Conservation (phyloP, 2,329 filamentous ascomycete genomes). For the Seiridium cupressi region DNA sequence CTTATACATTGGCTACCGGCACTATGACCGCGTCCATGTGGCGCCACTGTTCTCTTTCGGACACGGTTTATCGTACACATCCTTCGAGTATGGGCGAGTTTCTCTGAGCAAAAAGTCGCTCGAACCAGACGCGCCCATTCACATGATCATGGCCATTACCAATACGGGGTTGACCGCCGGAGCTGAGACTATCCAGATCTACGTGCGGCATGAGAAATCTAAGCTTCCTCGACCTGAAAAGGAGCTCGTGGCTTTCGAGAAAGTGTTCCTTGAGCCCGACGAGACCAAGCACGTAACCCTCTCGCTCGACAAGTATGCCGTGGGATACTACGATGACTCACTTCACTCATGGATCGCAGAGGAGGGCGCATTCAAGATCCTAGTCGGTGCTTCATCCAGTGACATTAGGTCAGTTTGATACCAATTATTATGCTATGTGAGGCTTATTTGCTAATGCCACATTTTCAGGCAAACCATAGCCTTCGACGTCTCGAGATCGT, state of each 20-base stretch:
- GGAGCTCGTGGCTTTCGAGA: constrained; percentile 69
- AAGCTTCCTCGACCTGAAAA: constrained; percentile 65
- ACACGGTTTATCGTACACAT: constrained; percentile 72
- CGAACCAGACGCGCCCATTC: constrained; percentile 35
- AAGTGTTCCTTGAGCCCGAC: constrained; percentile 57
- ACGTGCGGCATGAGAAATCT: constrained; percentile 62
- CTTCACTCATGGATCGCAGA: constrained; percentile 63
- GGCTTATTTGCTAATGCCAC: not conserved
- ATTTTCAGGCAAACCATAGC: constrained; percentile 39
- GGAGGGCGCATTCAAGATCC: constrained; percentile 58
- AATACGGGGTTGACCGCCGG: constrained; percentile 57
- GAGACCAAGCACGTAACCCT: constrained; percentile 50
- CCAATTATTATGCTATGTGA: not conserved
- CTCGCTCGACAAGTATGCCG: constrained; percentile 47
- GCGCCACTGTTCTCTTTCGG: constrained; percentile 69
- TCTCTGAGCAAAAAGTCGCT: constrained; percentile 44
- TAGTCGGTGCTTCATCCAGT: constrained; percentile 60
- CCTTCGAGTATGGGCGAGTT: constrained; percentile 61
- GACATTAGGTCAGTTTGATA: constrained; percentile 57
- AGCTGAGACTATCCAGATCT: constrained; percentile 66
- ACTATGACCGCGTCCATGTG: constrained; percentile 64
- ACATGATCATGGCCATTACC: constrained; percentile 46
- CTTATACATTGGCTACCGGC: constrained; percentile 70
- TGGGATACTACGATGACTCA: constrained; percentile 62
- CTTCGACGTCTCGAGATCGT: constrained; percentile 63